These are phyloP conservation scores for Leccinellum rugosiceps DNA, from an alignment of 768 basidiomycete species.

Conservation along the genomic window DNA sequence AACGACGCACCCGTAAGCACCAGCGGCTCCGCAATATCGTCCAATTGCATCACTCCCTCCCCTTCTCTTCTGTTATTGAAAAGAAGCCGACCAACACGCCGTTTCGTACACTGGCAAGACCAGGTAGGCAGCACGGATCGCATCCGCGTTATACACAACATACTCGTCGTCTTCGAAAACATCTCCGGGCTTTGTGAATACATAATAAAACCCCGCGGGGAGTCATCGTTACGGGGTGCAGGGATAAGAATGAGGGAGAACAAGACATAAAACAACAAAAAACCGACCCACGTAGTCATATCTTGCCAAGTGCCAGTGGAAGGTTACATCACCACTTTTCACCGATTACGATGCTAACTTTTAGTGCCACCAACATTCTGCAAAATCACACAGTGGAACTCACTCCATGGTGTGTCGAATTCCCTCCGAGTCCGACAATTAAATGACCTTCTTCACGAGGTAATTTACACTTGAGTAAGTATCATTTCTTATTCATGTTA, in stretches of 20 bases:
- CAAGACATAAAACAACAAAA: not conserved
- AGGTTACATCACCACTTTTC: too few species aligned
- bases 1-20: not conserved
- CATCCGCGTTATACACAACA: conserved; percentile 25
- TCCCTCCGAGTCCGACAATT: too few species aligned
- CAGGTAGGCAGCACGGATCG: conserved; percentile 25
- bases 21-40: not conserved
- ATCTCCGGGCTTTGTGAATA: conserved; percentile 10
- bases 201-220: conserved; percentile 11
- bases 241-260: not conserved
- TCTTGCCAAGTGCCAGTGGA: too few species aligned
- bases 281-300: conserved; percentile 21
- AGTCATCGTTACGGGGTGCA: too few species aligned
- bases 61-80: not conserved
- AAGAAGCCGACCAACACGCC: too few species aligned
- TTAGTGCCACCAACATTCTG: too few species aligned
- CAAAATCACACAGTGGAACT: too few species aligned
- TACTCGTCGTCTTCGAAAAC: conserved; percentile 21
- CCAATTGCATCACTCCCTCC: not conserved
- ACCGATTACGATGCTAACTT: too few species aligned
- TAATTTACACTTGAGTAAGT: too few species aligned
- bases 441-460: too few species aligned
- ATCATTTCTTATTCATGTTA: too few species aligned
- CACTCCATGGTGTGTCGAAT: too few species aligned
- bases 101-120: conserved; percentile 21